These are phyloP conservation scores for Citrus hindsii DNA, from an alignment of 345 rosid species.

Conservation along the genomic window DNA sequence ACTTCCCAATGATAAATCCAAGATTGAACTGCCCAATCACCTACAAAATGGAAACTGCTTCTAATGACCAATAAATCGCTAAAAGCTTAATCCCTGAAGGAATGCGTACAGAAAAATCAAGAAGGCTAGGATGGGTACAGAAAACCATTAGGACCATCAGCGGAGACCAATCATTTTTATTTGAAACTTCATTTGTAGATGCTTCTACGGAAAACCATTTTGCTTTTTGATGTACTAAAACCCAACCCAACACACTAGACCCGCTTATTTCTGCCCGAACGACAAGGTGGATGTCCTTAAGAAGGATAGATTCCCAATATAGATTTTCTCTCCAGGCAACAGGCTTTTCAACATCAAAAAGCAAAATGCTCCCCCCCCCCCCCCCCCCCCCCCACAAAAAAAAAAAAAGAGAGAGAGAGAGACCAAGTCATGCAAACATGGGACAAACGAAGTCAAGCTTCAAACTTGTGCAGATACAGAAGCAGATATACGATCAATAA, in stretches of 20 bases:
- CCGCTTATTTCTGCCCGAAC: slow-evolving; percentile 6
- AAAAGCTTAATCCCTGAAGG: background rate
- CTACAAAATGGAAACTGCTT: slow-evolving; percentile 31
- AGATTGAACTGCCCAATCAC: slow-evolving; percentile 97
- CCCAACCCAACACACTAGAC: slow-evolving; percentile 3
- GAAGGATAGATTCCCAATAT: background rate
- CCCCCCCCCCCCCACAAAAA: background rate
- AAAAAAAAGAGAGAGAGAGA: background rate
- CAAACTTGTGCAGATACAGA: background rate
- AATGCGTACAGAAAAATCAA: slow-evolving; percentile 4
- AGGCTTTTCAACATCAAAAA: background rate
- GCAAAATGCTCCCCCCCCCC: background rate
- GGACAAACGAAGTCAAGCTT: background rate
- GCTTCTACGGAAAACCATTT: background rate
- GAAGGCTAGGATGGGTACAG: background rate
- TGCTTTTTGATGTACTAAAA: background rate
- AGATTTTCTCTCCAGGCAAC: background rate
- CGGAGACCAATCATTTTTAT: background rate
- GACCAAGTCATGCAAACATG: background rate
- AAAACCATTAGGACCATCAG: background rate
- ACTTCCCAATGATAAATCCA: slow-evolving; percentile 91
- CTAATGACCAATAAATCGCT: background rate
- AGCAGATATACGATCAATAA: slow-evolving; percentile 5
- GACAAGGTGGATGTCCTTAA: slow-evolving; percentile 2
- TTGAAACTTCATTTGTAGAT: background rate